phyloP scores from a whole-genome alignment of 305 asterid species.

The Plantago coronopus region DNA sequence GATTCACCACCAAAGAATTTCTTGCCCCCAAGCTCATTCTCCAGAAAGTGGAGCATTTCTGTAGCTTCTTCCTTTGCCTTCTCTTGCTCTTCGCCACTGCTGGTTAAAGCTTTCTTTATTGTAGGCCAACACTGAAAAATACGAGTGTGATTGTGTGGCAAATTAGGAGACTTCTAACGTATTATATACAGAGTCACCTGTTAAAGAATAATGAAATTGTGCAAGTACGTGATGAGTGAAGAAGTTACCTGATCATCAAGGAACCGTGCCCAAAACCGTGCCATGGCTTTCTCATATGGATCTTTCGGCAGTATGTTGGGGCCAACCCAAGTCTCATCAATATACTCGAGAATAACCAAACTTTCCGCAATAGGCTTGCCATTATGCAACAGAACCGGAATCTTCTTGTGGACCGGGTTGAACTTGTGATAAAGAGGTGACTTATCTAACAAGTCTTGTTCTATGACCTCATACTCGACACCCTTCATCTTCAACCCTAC shows the following conservation, averaged over 20 bases:
- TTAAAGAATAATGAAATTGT: neutral
- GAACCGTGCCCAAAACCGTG: slow-evolving; percentile 10
- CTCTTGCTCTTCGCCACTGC: slow-evolving; percentile 3
- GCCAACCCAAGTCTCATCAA: neutral
- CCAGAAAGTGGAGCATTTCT: neutral
- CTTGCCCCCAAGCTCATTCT: slow-evolving; percentile 30
- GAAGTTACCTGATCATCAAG: slow-evolving; percentile 1
- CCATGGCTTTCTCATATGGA: neutral
- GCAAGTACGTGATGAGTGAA: neutral
- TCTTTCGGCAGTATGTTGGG: neutral
- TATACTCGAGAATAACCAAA: neutral
- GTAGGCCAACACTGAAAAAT: slow-evolving; percentile 17
- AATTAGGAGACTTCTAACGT: too few species aligned
- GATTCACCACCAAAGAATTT: slow-evolving; percentile 35
- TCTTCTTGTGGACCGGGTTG: slow-evolving; percentile 5
- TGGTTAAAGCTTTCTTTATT: neutral
- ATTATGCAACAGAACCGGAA: neutral
- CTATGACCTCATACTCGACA: slow-evolving; percentile 1
- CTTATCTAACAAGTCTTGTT: neutral
- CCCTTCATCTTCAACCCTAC: neutral
- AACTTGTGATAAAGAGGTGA: neutral
- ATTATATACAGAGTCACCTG: too few species aligned
- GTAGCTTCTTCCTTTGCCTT: neutral
- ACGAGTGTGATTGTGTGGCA: too few species aligned
- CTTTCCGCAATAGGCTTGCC: neutral